Evolutionary conservation across 1,139 yeast genomes (phyloP).

Genomic region (Pichia sp.): DNA sequence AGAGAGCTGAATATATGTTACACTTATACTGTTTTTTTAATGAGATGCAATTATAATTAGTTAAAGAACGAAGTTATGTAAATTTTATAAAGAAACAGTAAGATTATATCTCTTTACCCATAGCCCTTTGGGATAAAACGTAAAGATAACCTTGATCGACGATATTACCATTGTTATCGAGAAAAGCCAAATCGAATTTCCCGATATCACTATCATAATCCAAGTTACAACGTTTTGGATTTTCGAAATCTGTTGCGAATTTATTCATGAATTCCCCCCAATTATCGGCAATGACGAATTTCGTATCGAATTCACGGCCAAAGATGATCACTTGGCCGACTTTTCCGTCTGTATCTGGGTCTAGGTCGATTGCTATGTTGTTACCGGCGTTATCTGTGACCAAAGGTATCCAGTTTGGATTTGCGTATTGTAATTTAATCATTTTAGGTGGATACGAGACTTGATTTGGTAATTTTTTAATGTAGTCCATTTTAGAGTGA

Average conservation of each 20-base stretch:
- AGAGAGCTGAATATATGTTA: too few relatives aligned
- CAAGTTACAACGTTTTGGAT: slow-evolving; percentile 48
- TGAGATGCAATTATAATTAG: too few relatives aligned
- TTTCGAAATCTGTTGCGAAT: slow-evolving; percentile 53
- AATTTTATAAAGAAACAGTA: too few relatives aligned
- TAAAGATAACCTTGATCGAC: slow-evolving; percentile 49
- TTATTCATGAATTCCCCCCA: slow-evolving; percentile 52
- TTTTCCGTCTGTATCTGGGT: slow-evolving; percentile 59
- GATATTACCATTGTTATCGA: slow-evolving; percentile 46
- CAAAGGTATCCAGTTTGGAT: slow-evolving; percentile 61
- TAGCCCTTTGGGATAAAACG: slow-evolving; percentile 41
- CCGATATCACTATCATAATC: slow-evolving; percentile 90
- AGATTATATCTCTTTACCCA: slow-evolving; percentile 18
- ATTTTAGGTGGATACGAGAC: slow-evolving; percentile 57
- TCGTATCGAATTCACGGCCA: slow-evolving; percentile 65
- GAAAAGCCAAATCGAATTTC: slow-evolving; percentile 69
- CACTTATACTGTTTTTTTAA: too few relatives aligned
- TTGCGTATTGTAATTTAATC: slow-evolving; percentile 53
- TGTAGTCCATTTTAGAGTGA: slow-evolving; percentile 20
- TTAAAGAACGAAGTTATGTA: too few relatives aligned
- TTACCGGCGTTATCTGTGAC: slow-evolving; percentile 59
- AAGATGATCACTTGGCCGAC: slow-evolving; percentile 64
- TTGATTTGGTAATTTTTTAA: slow-evolving; percentile 51
- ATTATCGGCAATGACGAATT: slow-evolving; percentile 53
- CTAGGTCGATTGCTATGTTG: slow-evolving; percentile 59